phyloP scores from a whole-genome alignment of 225 moss, liverwort and hornwort species.

The Climacium dendroides region DNA sequence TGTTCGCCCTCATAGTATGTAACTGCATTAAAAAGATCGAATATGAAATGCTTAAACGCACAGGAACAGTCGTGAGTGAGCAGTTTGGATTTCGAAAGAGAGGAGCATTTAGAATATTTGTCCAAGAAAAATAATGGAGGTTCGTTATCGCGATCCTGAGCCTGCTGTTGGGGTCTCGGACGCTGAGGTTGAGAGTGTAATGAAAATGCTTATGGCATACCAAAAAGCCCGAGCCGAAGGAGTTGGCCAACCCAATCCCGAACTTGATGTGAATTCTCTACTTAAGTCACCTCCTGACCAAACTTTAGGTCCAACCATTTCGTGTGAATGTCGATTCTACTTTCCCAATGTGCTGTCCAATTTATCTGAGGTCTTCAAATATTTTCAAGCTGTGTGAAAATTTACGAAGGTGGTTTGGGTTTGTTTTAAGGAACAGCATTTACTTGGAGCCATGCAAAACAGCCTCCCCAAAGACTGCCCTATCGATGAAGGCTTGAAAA shows the following conservation, averaged over 20 bases:
- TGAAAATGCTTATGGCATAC: slow-evolving; percentile 61
- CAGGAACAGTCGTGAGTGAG: neutral
- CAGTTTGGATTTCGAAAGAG: neutral
- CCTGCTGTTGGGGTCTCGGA: slow-evolving; percentile 14
- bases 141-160: neutral
- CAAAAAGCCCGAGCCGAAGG: slow-evolving; percentile 58
- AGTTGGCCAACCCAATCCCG: slow-evolving; percentile 46
- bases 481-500: slow-evolving; percentile 8
- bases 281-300: neutral
- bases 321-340: neutral
- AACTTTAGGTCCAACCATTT: neutral
- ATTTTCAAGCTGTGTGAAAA: neutral
- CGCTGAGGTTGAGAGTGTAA: slow-evolving; percentile 41
- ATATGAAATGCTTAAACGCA: neutral
- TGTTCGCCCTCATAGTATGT: neutral
- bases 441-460: slow-evolving; percentile 45
- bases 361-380: neutral
- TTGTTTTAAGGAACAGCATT: slow-evolving; percentile 17
- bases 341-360: neutral
- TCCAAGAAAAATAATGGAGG: slow-evolving; percentile 3
- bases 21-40: neutral
- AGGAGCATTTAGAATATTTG: neutral
- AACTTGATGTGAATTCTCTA: slow-evolving; percentile 42
- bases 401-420: neutral
- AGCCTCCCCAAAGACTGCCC: slow-evolving; percentile 1